Base-by-base conservation (phyloP, 257 asterid genomes). In the Agastache rugosa region DNA sequence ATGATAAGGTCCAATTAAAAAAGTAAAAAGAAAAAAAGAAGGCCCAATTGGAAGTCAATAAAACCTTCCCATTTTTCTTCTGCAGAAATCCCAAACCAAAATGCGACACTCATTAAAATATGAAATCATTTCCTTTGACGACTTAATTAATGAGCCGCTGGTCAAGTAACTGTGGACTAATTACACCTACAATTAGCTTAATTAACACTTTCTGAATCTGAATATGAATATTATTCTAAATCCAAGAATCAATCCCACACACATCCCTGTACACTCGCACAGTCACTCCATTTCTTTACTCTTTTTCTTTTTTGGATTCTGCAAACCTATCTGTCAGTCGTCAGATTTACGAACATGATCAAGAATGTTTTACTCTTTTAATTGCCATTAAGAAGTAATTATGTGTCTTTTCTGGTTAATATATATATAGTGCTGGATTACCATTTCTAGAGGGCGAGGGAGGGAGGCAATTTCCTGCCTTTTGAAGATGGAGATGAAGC, bases 401-500 rank as follows among this genome's bases (percentile, higher is more conserved):
- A 48, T 75, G 68, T 76, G 37, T 37, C 59, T 45, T 35, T 69
- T 59, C 71, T 67, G 75, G 41, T 74, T 25, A 34, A 41, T 50
- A 53, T 23, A 48, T 25, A 53, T 31, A 9, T 66, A 31, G 29
- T 74, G 31, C 71, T 47, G 50, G 48, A 75, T 72, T 78, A 77
- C 67, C 68, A 5, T 70, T 65, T 73, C 29, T 9, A 37, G 64
- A 37, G 80, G n/a, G 78, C 67, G 58, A 47, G 75, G 75, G 80
- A 48, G 59, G 72, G 67, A 50, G 31, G 64, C 69, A 45, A 31
- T 64, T 68, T 73, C 81, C 48, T 61, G 80, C 79, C 72, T 53
- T 23, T 50, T 75, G 63, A 67, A 64, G 67, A 86, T 87, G 96
- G 91, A 90, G 76, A 72, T 81, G 71, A 93, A 89, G 82, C 85